Base-by-base conservation (phyloP, 2,329 filamentous ascomycete species). In the Penicillium sp. region DNA sequence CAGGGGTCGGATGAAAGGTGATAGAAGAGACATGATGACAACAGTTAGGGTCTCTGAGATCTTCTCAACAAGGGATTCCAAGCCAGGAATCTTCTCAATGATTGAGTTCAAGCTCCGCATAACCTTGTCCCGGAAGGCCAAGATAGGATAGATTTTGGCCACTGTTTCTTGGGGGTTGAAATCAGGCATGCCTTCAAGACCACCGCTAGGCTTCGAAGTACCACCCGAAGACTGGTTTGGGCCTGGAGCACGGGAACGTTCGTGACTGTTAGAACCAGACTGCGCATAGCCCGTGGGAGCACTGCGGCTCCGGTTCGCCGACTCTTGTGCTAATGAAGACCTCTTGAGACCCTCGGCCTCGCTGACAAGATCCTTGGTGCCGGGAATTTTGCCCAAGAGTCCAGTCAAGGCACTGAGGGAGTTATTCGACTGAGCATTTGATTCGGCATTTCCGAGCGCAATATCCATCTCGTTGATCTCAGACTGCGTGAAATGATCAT, bases 31-130 rank as follows among this genome's bases (percentile, higher is more conserved):
- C 58, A 99, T 82, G 47, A 99, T 84, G 70, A 97, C 97, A 7
- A 96, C 81, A 0, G 93, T 96, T 38, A 99, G 79, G 1, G 89
- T 93, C 76, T 99, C 94, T 52, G 89, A 90, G 65, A 99, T 96
- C 65, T 91, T 93, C 60, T 97, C 93, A 19, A 97, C 85, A n/a
- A 97, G 79, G 57, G 87, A 78, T 74, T 96, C 91, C 4, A 99
- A 80, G 0, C 93, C 93, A 0, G 94, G 94, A 36, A 99, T 88
- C 77, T 95, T 97, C 65, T 91, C 86, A 61, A 97, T 91, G 48
- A 91, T 73, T 36, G 85, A 83, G 67, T 86, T 91, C 72, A 99
- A 91, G 38, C 87, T 84, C 63, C 90, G 90, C 47, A 97, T 92
- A 51, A 99, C 91, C 67, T 88, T 94, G 78, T 99, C 94, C 56